phyloP scores from a whole-genome alignment of 2,329 filamentous ascomycete genomes.

The Trichoderma citrinoviride region DNA sequence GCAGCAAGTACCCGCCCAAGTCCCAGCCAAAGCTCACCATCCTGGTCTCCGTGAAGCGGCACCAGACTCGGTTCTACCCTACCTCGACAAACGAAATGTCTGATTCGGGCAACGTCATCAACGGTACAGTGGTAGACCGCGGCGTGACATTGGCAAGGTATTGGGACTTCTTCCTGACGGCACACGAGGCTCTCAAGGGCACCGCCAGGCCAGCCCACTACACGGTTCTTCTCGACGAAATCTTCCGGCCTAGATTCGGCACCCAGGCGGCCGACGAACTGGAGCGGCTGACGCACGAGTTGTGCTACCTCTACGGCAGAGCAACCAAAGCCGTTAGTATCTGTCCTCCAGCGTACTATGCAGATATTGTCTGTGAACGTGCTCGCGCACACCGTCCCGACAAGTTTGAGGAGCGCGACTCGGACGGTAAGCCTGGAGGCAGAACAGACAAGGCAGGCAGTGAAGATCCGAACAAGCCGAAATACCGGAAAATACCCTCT shows the following conservation, averaged over 20 bases:
- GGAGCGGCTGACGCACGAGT: slow-evolving; percentile 69
- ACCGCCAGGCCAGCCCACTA: slow-evolving; percentile 85
- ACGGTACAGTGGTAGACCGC: slow-evolving; percentile 82
- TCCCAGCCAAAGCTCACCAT: slow-evolving; percentile 64
- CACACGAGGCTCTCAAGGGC: slow-evolving; percentile 76
- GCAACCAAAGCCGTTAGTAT: slow-evolving; percentile 87
- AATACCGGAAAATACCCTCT: too few species aligned
- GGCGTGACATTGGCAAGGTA: slow-evolving; percentile 71
- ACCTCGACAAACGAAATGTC: slow-evolving; percentile 49
- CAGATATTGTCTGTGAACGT: slow-evolving; percentile 78
- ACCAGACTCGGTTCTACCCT: slow-evolving; percentile 85
- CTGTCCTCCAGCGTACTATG: slow-evolving; percentile 87
- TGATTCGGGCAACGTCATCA: slow-evolving; percentile 62
- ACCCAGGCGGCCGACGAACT: slow-evolving; percentile 61
- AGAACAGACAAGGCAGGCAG: slow-evolving; percentile 20
- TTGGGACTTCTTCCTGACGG: slow-evolving; percentile 85
- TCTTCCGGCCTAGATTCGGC: slow-evolving; percentile 51
- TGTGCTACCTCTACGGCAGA: slow-evolving; percentile 81
- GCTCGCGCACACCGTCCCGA: slow-evolving; percentile 68
- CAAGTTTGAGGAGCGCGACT: slow-evolving; percentile 52
- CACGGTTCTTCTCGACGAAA: slow-evolving; percentile 68
- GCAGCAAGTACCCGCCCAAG: slow-evolving; percentile 52
- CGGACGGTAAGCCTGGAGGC: slow-evolving; percentile 20
- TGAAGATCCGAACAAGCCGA: too few species aligned
- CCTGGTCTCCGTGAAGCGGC: slow-evolving; percentile 81